These are phyloP conservation scores for Aspergillus ruber DNA, from an alignment of 2,329 filamentous ascomycete genomes.

Conservation along the genomic window DNA sequence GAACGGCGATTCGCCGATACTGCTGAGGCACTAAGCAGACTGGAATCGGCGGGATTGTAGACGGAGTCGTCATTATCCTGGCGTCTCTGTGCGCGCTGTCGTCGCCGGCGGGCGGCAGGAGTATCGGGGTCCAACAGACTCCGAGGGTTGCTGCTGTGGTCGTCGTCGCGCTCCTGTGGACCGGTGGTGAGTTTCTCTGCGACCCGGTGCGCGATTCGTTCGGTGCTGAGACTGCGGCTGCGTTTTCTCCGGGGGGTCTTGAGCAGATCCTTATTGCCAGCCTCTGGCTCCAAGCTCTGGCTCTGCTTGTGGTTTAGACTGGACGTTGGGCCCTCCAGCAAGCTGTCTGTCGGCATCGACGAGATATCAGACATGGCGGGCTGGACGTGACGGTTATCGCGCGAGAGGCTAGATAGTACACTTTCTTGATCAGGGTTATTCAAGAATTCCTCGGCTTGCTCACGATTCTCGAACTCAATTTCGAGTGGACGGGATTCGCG, in stretches of 20 bases:
- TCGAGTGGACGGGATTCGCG: conserved; percentile 68
- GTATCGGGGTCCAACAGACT: conserved; percentile 40
- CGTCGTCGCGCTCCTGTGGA: conserved; percentile 42
- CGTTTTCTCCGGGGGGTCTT: conserved; percentile 54
- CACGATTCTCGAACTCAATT: conserved; percentile 69
- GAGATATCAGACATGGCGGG: conserved; percentile 75
- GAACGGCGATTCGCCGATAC: conserved; percentile 49
- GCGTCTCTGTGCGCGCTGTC: conserved; percentile 39
- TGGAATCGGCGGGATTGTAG: conserved; percentile 54
- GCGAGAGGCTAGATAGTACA: conserved; percentile 57
- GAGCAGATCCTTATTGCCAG: conserved; percentile 41
- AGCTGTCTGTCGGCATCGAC: conserved; percentile 66
- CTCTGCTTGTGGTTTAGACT: conserved; percentile 44
- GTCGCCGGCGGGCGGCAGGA: conserved; percentile 42
- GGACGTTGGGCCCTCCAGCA: conserved; percentile 53
- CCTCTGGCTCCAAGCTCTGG: conserved; percentile 36
- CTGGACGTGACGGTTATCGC: conserved; percentile 58
- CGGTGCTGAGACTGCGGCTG: conserved; percentile 59
- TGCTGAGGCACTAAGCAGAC: conserved; percentile 53
- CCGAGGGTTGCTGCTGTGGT: conserved; percentile 7
- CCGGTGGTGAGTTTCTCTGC: conserved; percentile 59
- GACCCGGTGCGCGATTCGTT: conserved; percentile 61
- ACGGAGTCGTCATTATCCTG: conserved; percentile 49
- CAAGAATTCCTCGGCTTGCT: neutral
- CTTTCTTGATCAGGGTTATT: conserved; percentile 47